Percentiles rank a stretch among this genome's conserved stretches.
Conservation (phyloP, 768 basidiomycete species). For the Inosperma sp. region DNA sequence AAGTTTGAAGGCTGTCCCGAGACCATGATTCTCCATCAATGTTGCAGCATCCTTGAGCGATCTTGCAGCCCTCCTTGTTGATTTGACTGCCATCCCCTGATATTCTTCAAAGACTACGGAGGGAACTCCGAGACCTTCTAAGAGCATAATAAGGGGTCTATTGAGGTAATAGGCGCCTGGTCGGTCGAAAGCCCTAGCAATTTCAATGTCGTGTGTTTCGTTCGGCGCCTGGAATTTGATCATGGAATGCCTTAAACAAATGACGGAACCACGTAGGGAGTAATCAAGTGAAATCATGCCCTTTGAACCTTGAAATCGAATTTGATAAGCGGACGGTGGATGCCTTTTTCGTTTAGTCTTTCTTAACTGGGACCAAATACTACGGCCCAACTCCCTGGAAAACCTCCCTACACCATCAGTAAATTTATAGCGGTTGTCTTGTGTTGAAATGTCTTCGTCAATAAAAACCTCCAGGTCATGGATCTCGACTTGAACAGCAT, state of each 20-base stretch:
- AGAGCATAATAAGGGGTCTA: conserved; percentile 63
- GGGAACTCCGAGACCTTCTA: conserved; percentile 55
- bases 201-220: conserved; percentile 44
- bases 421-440: conserved; percentile 42
- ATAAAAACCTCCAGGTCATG: conserved; percentile 51
- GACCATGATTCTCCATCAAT: conserved; percentile 52
- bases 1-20: conserved; percentile 54
- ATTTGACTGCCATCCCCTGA: conserved; percentile 48
- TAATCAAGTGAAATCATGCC: conserved; percentile 61
- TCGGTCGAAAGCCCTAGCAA: conserved; percentile 59
- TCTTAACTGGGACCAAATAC: conserved; percentile 42
- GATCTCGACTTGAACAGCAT: conserved; percentile 44
- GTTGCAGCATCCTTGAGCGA: conserved; percentile 43
- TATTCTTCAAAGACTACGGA: conserved; percentile 48
- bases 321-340: conserved; percentile 50
- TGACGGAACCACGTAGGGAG: conserved; percentile 41
- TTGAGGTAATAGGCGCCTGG: conserved; percentile 57
- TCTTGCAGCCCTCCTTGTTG: conserved; percentile 39
- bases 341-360: conserved; percentile 33
- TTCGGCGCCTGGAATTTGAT: conserved; percentile 57
- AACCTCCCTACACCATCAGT: conserved; percentile 72
- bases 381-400: conserved; percentile 48
- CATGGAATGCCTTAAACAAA: conserved; percentile 58
- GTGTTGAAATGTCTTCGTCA: conserved; percentile 33
- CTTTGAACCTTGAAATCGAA: conserved; percentile 62